These are phyloP conservation scores for Ziziphus jujuba DNA, from an alignment of 306 rosid species.

Conservation along the genomic window DNA sequence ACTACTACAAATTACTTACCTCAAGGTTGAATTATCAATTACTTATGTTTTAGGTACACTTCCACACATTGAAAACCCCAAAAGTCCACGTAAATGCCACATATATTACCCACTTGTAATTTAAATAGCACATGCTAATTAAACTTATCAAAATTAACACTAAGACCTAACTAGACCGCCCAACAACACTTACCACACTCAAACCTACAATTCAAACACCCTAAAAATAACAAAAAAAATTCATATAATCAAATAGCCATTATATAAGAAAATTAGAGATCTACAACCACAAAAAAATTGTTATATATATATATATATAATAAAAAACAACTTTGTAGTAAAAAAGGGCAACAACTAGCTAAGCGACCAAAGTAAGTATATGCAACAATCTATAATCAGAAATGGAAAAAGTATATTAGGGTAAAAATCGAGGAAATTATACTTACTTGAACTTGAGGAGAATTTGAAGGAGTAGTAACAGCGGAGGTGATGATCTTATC, in stretches of 20 bases:
- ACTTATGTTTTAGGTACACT: background rate
- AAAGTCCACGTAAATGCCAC: background rate
- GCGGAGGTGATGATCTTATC: constrained; percentile 25
- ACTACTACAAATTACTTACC: background rate
- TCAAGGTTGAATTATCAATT: background rate
- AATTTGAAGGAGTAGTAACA: constrained; percentile 21
- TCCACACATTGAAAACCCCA: background rate
- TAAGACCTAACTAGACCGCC: background rate
- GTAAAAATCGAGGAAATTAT: background rate
- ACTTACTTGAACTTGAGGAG: constrained; percentile 51
- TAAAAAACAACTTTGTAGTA: too few relatives aligned
- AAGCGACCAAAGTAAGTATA: background rate
- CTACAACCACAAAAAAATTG: too few relatives aligned
- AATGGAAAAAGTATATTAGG: background rate
- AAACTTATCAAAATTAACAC: background rate
- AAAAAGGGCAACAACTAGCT: background rate
- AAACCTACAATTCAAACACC: too few relatives aligned
- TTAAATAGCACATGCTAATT: background rate
- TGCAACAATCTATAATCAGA: background rate
- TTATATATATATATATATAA: too few relatives aligned
- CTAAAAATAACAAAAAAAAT: too few relatives aligned
- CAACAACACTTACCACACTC: too few relatives aligned
- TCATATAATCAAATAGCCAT: too few relatives aligned
- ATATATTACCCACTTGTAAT: background rate
- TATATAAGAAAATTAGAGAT: too few relatives aligned